Percentiles rank a stretch among this genome's conserved stretches.
Conservation (phyloP, 1,284 basidiomycete genomes). For the Ceratobasidium sp. region DNA sequence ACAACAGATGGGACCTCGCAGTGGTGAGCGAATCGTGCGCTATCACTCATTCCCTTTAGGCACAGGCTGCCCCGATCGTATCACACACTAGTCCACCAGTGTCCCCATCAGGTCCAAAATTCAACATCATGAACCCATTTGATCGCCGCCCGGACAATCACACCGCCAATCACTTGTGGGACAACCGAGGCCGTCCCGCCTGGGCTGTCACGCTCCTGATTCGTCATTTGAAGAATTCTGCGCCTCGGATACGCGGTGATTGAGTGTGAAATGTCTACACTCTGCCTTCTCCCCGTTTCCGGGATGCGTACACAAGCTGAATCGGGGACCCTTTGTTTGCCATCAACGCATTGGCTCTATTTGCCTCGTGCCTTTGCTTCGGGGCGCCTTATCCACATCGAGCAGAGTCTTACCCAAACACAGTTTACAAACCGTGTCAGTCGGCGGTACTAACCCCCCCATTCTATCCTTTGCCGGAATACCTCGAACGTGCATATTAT, state of each 20-base stretch:
- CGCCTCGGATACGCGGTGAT: not conserved
- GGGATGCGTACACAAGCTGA: too few relatives aligned
- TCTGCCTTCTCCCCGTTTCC: not conserved
- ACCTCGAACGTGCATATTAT: not conserved
- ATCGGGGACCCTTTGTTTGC: not conserved
- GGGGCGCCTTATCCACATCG: not conserved
- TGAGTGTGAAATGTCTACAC: not conserved
- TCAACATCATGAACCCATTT: slow-evolving; percentile 1
- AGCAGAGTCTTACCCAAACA: not conserved
- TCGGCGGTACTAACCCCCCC: too few relatives aligned
- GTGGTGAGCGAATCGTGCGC: too few relatives aligned
- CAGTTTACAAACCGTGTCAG: too few relatives aligned
- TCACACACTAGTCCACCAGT: too few relatives aligned
- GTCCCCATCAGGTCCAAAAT: not conserved
- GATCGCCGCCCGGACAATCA: slow-evolving; percentile 11
- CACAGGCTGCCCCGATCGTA: too few relatives aligned
- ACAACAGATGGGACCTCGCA: too few relatives aligned
- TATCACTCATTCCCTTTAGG: too few relatives aligned
- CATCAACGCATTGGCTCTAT: not conserved
- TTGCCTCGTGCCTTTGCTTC: not conserved
- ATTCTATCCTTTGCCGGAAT: too few relatives aligned
- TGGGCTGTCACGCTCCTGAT: not conserved
- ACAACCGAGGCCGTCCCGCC: not conserved
- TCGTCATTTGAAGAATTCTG: not conserved
- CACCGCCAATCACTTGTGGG: not conserved